Evolutionary conservation across 257 asterid genomes (phyloP).

Genomic region (Solanum megistacrolobum): DNA sequence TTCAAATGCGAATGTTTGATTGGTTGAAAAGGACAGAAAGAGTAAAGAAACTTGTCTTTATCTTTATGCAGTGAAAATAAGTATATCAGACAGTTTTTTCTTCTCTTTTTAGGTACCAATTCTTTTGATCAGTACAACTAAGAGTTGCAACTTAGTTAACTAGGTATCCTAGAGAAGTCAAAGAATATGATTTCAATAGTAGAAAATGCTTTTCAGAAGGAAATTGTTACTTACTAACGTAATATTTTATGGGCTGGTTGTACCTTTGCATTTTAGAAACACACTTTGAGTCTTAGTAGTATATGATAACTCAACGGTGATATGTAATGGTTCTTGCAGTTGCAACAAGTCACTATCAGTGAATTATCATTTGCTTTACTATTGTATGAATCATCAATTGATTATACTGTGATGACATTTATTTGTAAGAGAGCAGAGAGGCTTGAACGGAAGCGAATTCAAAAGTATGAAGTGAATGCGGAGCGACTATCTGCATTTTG

Average conservation of each 20-base stretch:
- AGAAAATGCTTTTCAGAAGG: background rate
- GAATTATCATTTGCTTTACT: background rate
- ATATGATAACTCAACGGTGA: background rate
- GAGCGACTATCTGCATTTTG: conserved; percentile 24
- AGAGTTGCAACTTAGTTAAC: background rate
- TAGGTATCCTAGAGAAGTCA: background rate
- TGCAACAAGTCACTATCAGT: background rate
- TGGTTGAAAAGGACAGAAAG: background rate
- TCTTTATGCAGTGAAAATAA: background rate
- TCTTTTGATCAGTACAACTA: background rate
- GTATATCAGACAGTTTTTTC: background rate
- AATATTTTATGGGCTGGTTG: background rate
- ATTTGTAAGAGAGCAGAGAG: conserved; percentile 58
- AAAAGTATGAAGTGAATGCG: conserved; percentile 25
- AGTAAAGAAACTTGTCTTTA: too few species aligned
- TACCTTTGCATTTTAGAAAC: background rate
- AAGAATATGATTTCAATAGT: background rate
- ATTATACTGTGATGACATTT: conserved; percentile 29
- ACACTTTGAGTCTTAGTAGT: background rate
- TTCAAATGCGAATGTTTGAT: background rate
- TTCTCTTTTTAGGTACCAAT: background rate
- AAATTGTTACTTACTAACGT: background rate
- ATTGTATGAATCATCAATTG: background rate
- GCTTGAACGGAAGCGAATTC: conserved; percentile 49
- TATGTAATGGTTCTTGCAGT: background rate